Conservation (phyloP, 2,329 filamentous ascomycete species). For the Ophiostoma populinum region DNA sequence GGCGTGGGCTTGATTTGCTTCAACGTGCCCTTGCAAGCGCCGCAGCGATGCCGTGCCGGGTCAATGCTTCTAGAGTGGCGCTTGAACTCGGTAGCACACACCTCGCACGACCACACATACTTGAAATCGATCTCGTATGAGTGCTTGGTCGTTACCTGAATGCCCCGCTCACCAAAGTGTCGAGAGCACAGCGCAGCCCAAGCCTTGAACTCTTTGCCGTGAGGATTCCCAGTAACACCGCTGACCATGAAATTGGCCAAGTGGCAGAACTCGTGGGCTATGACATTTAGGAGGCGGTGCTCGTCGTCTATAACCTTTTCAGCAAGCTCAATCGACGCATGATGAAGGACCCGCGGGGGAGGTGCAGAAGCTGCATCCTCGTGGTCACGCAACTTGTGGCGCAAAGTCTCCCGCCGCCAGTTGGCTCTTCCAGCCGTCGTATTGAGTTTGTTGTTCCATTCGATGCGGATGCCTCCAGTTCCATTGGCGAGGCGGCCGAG, state of each 20-base stretch:
- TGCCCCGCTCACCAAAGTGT: slow-evolving; percentile 41
- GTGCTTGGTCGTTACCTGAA: slow-evolving; percentile 80
- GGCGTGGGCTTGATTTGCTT: slow-evolving; percentile 68
- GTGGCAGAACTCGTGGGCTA: slow-evolving; percentile 97
- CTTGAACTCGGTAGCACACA: slow-evolving; percentile 57
- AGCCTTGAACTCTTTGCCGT: slow-evolving; percentile 14
- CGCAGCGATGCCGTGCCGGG: slow-evolving; percentile 52
- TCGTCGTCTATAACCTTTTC: slow-evolving; percentile 73
- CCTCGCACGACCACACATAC: slow-evolving; percentile 66
- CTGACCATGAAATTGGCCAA: slow-evolving; percentile 81
- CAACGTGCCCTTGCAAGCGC: slow-evolving; percentile 52
- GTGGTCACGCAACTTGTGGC: slow-evolving; percentile 12
- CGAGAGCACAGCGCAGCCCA: slow-evolving; percentile 23
- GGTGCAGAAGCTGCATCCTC: slow-evolving; percentile 2
- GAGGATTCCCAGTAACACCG: slow-evolving; percentile 20
- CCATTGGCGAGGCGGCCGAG: slow-evolving; percentile 38
- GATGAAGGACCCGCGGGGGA: slow-evolving; percentile 25
- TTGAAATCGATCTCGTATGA: slow-evolving; percentile 82
- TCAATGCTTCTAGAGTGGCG: slow-evolving; percentile 79
- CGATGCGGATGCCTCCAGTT: slow-evolving; percentile 53
- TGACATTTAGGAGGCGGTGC: slow-evolving; percentile 63
- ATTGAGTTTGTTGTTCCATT: slow-evolving; percentile 64
- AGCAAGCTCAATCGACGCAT: slow-evolving; percentile 75
- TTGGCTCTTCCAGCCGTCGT: slow-evolving; percentile 62
- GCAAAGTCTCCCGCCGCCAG: slow-evolving; percentile 46